These are phyloP conservation scores for Schizonepeta tenuifolia DNA, from an alignment of 257 asterid species.

Conservation along the genomic window DNA sequence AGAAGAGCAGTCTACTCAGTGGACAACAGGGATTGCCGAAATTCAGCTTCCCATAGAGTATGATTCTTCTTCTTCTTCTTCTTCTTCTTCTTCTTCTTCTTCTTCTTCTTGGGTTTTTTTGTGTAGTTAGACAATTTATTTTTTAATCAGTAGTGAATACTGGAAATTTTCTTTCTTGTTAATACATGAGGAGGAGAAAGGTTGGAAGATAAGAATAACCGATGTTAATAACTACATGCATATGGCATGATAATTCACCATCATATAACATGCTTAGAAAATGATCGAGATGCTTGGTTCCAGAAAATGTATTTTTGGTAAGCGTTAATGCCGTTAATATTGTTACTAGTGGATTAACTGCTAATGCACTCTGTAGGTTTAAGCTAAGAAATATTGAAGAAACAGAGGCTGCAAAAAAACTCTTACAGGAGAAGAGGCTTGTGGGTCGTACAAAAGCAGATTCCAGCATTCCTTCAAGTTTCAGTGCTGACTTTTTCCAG, in stretches of 20 bases:
- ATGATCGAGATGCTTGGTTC: constrained; percentile 19
- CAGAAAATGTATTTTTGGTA: neutral
- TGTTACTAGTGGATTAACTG: constrained; percentile 6
- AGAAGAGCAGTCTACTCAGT: constrained; percentile 94
- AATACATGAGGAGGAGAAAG: neutral
- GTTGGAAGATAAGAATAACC: neutral
- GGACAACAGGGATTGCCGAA: constrained; percentile 99
- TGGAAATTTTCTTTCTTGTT: constrained; percentile 14
- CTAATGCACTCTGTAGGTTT: constrained; percentile 56
- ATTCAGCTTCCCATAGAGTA: constrained; percentile 98
- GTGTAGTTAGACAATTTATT: constrained; percentile 5
- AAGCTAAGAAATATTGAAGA: constrained; percentile 93
- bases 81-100: neutral
- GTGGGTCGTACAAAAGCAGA: constrained; percentile 71
- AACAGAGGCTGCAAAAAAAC: constrained; percentile 97
- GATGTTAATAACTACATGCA: neutral
- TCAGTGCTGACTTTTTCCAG: constrained; percentile 83
- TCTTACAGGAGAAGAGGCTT: constrained; percentile 90
- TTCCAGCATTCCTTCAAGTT: constrained; percentile 80
- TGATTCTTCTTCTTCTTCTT: constrained; percentile 29
- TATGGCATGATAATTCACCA: neutral
- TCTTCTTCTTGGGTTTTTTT: neutral
- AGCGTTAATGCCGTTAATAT: neutral
- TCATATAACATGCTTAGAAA: constrained; percentile 14
- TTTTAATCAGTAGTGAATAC: constrained; percentile 3